Conservation (phyloP, 2,329 filamentous ascomycete genomes). For the Diaporthe sp. region DNA sequence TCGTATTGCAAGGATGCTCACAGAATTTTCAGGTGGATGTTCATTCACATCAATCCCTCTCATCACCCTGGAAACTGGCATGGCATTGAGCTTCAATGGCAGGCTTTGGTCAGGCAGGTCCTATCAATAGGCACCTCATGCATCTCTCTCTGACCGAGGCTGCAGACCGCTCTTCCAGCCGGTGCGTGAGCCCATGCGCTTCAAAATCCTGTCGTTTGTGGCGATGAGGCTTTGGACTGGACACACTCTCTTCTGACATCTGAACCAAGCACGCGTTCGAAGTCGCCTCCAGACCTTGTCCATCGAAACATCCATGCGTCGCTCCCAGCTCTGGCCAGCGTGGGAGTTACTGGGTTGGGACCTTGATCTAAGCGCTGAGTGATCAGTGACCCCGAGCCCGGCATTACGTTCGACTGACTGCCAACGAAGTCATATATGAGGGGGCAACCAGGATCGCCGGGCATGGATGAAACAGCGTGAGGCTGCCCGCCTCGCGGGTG, state of each 20-base stretch:
- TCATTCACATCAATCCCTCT: not conserved
- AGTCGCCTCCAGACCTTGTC: not conserved
- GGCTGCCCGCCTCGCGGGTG: constrained; percentile 5
- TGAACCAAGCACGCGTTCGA: not conserved
- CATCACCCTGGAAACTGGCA: not conserved
- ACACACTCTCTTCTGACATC: not conserved
- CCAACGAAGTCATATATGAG: constrained; percentile 14
- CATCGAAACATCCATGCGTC: not conserved
- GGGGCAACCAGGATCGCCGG: constrained; percentile 11
- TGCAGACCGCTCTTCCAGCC: constrained; percentile 18
- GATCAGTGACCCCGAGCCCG: not conserved
- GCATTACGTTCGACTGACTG: not conserved
- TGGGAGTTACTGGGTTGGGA: not conserved
- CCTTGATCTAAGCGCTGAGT: not conserved
- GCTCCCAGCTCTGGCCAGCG: not conserved
- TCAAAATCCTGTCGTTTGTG: not conserved
- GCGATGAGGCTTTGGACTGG: not conserved
- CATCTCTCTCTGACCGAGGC: not conserved
- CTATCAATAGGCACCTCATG: not conserved
- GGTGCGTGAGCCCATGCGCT: not conserved
- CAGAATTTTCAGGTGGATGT: not conserved
- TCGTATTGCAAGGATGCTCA: not conserved
- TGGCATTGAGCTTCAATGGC: not conserved
- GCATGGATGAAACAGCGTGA: constrained; percentile 19
- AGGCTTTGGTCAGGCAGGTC: not conserved